A percentile compares a stretch with the other conserved stretches of the same genome.
These are phyloP conservation scores for Podospora comata DNA, from an alignment of 495 filamentous ascomycete species.

Conservation along the genomic window DNA sequence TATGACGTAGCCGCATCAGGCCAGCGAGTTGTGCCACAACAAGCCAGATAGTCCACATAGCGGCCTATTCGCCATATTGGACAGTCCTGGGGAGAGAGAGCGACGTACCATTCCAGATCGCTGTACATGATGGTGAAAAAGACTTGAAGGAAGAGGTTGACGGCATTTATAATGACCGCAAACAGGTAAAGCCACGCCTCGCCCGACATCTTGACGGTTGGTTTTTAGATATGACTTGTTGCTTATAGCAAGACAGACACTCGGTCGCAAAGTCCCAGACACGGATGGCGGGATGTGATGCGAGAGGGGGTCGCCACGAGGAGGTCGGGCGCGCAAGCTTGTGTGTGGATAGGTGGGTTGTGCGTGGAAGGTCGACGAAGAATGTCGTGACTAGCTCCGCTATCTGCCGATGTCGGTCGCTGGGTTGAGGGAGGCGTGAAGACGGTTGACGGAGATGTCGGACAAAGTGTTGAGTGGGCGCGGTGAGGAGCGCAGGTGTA, in stretches of 20 bases:
- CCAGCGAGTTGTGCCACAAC: background rate
- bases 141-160: constrained; percentile 99
- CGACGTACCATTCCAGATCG: constrained; percentile 87
- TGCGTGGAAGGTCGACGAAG: background rate
- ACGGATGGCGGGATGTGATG: background rate
- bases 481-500: constrained; percentile 17
- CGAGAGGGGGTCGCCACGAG: background rate
- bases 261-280: background rate
- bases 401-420: constrained; percentile 2
- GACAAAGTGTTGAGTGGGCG: constrained; percentile 4
- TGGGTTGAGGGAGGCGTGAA: background rate
- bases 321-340: constrained; percentile 2
- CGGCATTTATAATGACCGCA: constrained; percentile 98
- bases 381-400: background rate
- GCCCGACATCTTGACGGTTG: constrained; percentile 77
- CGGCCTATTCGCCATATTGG: background rate
- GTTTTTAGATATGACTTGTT: constrained; percentile 3
- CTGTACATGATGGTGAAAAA: constrained; percentile 99
- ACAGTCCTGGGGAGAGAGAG: background rate
- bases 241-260: background rate
- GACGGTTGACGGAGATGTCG: background rate
- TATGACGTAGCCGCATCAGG: background rate
- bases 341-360: background rate
- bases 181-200: constrained; percentile 99
- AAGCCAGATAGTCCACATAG: background rate